phyloP scores from a whole-genome alignment of 2,329 filamentous ascomycete genomes.

The Sclerotiophoma versabilis region DNA sequence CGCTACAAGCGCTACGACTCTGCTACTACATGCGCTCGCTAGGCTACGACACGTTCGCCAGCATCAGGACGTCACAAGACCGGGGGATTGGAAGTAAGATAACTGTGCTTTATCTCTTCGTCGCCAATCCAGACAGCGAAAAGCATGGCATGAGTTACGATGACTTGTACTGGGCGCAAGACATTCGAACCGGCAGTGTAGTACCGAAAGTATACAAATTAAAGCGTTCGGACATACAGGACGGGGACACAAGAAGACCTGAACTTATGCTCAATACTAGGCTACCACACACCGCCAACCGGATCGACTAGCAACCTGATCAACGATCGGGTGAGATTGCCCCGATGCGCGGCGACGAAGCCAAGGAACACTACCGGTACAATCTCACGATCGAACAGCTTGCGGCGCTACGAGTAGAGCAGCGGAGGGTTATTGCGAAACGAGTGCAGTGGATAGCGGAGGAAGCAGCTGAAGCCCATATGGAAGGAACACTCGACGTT shows the following conservation, averaged over 20 bases:
- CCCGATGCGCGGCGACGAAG: not conserved
- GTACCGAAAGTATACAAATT: not conserved
- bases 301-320: not conserved
- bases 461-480: not conserved
- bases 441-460: not conserved
- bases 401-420: not conserved
- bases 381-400: not conserved
- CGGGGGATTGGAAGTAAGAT: not conserved
- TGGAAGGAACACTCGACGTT: not conserved
- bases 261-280: not conserved
- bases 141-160: slow-evolving; percentile 1
- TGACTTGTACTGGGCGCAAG: slow-evolving; percentile 32
- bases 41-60: slow-evolving; percentile 31
- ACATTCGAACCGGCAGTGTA: slow-evolving; percentile 5
- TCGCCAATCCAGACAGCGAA: slow-evolving; percentile 17
- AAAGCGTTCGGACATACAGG: not conserved
- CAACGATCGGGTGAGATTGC: not conserved
- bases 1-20: slow-evolving; percentile 30
- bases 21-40: slow-evolving; percentile 45
- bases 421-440: not conserved
- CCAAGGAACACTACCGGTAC: not conserved
- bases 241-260: not conserved
- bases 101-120: slow-evolving; percentile 15
- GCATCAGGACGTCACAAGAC: slow-evolving; percentile 3
- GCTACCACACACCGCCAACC: not conserved